These are phyloP conservation scores for Flaveria ramosissima DNA, from an alignment of 129 eudicot genomes.

Conservation along the genomic window DNA sequence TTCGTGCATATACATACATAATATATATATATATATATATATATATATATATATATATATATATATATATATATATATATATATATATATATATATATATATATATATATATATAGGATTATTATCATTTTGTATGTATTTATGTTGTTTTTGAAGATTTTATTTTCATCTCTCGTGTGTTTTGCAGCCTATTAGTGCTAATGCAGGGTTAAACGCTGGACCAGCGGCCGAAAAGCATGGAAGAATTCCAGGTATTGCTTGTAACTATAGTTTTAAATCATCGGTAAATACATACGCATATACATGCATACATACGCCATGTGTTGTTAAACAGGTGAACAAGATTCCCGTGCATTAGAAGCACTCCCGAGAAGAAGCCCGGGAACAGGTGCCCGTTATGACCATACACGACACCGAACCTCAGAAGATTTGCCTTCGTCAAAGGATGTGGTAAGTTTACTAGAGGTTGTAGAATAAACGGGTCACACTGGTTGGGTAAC, in stretches of 20 bases:
- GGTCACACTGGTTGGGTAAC: not conserved
- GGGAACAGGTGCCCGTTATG: conserved; percentile 62
- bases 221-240: conserved; percentile 79
- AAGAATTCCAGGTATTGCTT: conserved; percentile 67
- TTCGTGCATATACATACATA: conserved; percentile 20
- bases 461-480: not conserved
- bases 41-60: too few relatives aligned
- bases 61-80: too few relatives aligned
- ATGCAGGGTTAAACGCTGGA: conserved; percentile 58
- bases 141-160: conserved; percentile 8
- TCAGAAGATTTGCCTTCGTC: conserved; percentile 74
- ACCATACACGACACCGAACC: conserved; percentile 68
- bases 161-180: conserved; percentile 4
- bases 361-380: conserved; percentile 73
- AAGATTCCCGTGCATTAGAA: conserved; percentile 82
- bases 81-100: not conserved
- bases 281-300: not conserved
- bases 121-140: not conserved
- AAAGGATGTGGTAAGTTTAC: conserved; percentile 80
- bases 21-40: not conserved
- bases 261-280: not conserved
- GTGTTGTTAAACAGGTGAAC: conserved; percentile 47
- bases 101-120: not conserved
- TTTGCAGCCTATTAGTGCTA: conserved; percentile 68
- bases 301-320: not conserved